These are phyloP conservation scores for Candida arabinofermentans DNA, from an alignment of 805 yeast species.

Conservation along the genomic window DNA sequence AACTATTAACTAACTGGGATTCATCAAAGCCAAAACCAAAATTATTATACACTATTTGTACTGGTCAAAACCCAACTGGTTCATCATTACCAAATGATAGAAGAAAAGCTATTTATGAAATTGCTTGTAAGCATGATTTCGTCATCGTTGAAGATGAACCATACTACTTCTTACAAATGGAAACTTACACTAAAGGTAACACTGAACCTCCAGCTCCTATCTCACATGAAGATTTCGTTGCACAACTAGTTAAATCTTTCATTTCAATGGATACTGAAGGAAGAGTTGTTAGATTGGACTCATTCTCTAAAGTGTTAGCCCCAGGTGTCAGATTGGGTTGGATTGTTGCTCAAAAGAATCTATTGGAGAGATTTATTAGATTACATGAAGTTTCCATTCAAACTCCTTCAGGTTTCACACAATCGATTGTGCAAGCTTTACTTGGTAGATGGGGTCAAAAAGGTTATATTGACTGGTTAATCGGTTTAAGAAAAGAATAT, in stretches of 20 bases:
- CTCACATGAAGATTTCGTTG: constrained; percentile 61
- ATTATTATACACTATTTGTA: constrained; percentile 83
- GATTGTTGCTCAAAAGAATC: constrained; percentile 69
- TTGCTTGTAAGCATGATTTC: constrained; percentile 84
- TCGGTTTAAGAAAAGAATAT: constrained; percentile 76
- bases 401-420: constrained; percentile 77
- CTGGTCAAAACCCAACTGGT: constrained; percentile 99
- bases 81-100: constrained; percentile 74
- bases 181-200: constrained; percentile 50
- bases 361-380: constrained; percentile 65
- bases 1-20: constrained; percentile 58
- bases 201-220: constrained; percentile 23
- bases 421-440: constrained; percentile 63
- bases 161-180: constrained; percentile 95
- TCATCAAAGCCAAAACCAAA: constrained; percentile 62
- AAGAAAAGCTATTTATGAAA: constrained; percentile 67
- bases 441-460: constrained; percentile 85
- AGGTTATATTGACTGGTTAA: constrained; percentile 88
- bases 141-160: constrained; percentile 94
- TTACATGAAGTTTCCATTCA: constrained; percentile 81
- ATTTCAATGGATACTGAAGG: constrained; percentile 81
- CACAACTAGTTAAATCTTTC: constrained; percentile 71
- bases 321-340: constrained; percentile 91
- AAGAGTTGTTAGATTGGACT: constrained; percentile 83
- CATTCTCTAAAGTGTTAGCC: constrained; percentile 87